phyloP scores from a whole-genome alignment of 805 yeast species.

The Yarrowia sp. region DNA sequence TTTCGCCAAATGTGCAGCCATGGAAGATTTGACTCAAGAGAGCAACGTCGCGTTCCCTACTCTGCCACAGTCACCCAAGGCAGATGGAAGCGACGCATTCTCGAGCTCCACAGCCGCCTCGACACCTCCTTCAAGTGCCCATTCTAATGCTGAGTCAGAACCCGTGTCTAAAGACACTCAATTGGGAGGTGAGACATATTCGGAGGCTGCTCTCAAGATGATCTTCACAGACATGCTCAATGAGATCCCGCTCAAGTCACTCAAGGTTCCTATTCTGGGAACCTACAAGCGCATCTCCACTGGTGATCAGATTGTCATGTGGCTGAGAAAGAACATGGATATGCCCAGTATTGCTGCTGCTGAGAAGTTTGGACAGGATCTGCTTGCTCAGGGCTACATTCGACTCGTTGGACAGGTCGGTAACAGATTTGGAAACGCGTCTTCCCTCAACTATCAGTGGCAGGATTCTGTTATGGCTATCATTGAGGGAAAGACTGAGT shows the following conservation, averaged over 20 bases:
- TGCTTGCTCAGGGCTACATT: constrained; percentile 66
- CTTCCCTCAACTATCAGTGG: constrained; percentile 80
- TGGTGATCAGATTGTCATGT: constrained; percentile 66
- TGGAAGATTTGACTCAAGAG: constrained; percentile 57
- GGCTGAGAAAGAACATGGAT: constrained; percentile 61
- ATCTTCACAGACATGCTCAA: constrained; percentile 52
- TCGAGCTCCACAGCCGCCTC: constrained; percentile 5
- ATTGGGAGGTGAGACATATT: constrained; percentile 49
- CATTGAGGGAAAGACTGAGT: constrained; percentile 1
- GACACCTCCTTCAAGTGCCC: constrained; percentile 5
- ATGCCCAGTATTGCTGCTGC: constrained; percentile 63
- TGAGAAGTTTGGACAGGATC: constrained; percentile 78
- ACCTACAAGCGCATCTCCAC: constrained; percentile 66
- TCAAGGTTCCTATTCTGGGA: constrained; percentile 72
- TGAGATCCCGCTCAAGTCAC: constrained; percentile 59
- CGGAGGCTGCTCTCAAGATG: constrained; percentile 52
- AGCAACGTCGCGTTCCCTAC: constrained; percentile 35
- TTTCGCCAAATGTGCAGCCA: constrained; percentile 71
- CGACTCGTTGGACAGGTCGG: constrained; percentile 66
- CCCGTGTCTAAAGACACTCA: background rate
- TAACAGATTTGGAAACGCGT: constrained; percentile 67
- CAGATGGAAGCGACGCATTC: background rate
- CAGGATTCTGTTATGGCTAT: constrained; percentile 50
- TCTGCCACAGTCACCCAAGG: constrained; percentile 34
- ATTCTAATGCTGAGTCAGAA: constrained; percentile 4